Conservation (phyloP, 305 asterid species). For the Rubia tinctorum region DNA sequence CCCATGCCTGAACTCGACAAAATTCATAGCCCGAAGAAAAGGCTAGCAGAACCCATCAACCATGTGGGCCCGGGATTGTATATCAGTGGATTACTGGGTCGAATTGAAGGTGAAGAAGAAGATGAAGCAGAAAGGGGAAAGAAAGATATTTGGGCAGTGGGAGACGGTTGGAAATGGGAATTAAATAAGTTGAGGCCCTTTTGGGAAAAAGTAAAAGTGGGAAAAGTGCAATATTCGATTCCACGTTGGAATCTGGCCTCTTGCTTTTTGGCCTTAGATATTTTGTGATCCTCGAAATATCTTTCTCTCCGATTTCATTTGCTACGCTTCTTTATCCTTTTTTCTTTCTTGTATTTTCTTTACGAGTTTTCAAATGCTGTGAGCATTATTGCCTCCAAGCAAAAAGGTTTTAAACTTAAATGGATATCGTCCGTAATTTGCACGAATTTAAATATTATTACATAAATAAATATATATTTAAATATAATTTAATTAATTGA, state of each 20-base stretch:
- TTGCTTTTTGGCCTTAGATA: slow-evolving; percentile 29
- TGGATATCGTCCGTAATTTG: too few relatives aligned
- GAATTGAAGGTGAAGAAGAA: neutral
- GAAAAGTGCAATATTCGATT: slow-evolving; percentile 35
- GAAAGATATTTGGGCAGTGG: slow-evolving; percentile 21
- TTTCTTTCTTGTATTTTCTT: neutral
- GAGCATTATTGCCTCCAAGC: neutral
- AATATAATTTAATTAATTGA: too few relatives aligned
- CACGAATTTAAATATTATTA: too few relatives aligned
- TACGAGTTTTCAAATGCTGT: too few relatives aligned
- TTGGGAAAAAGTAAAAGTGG: neutral
- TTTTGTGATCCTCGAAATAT: slow-evolving; percentile 26
- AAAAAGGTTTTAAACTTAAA: too few relatives aligned
- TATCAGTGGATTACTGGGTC: neutral
- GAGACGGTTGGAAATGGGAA: slow-evolving; percentile 19
- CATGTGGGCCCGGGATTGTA: neutral
- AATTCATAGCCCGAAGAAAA: slow-evolving; percentile 1
- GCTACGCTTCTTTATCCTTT: neutral
- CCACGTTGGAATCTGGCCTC: slow-evolving; percentile 25
- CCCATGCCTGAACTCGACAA: slow-evolving; percentile 36
- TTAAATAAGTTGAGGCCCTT: neutral
- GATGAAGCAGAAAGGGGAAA: neutral
- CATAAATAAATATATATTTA: too few relatives aligned
- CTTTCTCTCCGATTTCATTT: slow-evolving; percentile 11
- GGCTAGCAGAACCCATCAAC: neutral